phyloP scores from a whole-genome alignment of 1,284 basidiomycete species.

The Ceratobasidium theobromae region DNA sequence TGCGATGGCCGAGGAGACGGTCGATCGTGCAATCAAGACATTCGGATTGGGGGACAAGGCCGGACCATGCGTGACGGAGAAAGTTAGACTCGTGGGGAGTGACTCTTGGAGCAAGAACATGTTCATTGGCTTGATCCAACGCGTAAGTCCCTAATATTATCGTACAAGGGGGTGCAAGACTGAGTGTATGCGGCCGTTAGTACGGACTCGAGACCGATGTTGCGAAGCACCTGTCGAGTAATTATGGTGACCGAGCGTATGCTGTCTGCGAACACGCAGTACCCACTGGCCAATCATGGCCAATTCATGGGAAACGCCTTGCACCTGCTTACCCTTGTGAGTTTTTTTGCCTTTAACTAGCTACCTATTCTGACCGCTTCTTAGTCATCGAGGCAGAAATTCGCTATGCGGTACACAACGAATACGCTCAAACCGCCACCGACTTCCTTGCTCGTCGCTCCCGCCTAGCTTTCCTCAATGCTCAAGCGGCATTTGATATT shows the following conservation, averaged over 20 bases:
- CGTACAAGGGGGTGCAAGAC: not conserved
- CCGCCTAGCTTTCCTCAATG: slow-evolving; percentile 91
- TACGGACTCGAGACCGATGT: slow-evolving; percentile 91
- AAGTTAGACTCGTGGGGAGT: slow-evolving; percentile 84
- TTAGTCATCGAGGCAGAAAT: slow-evolving; percentile 90
- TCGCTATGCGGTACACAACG: slow-evolving; percentile 84
- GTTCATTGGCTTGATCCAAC: slow-evolving; percentile 95
- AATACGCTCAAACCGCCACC: slow-evolving; percentile 87
- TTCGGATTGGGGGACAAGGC: slow-evolving; percentile 65
- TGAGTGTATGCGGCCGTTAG: slow-evolving; percentile 43
- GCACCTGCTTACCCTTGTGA: slow-evolving; percentile 76
- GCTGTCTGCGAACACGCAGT: slow-evolving; percentile 82
- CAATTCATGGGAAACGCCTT: slow-evolving; percentile 81
- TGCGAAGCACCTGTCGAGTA: slow-evolving; percentile 89
- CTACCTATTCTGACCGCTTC: slow-evolving; percentile 15
- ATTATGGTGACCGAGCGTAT: slow-evolving; percentile 97
- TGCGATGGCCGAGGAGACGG: slow-evolving; percentile 95
- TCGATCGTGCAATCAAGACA: slow-evolving; percentile 82
- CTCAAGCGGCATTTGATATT: slow-evolving; percentile 79
- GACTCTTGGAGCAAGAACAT: slow-evolving; percentile 95
- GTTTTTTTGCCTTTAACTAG: slow-evolving; percentile 38
- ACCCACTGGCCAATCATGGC: slow-evolving; percentile 80
- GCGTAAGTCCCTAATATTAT: slow-evolving; percentile 50
- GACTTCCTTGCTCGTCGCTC: slow-evolving; percentile 93
- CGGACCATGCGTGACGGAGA: slow-evolving; percentile 75